Percentiles rank a stretch among this genome's conserved stretches.
phyloP scores from a whole-genome alignment of 192 early-diverging fungal species.

The Backusella morwellensis region DNA sequence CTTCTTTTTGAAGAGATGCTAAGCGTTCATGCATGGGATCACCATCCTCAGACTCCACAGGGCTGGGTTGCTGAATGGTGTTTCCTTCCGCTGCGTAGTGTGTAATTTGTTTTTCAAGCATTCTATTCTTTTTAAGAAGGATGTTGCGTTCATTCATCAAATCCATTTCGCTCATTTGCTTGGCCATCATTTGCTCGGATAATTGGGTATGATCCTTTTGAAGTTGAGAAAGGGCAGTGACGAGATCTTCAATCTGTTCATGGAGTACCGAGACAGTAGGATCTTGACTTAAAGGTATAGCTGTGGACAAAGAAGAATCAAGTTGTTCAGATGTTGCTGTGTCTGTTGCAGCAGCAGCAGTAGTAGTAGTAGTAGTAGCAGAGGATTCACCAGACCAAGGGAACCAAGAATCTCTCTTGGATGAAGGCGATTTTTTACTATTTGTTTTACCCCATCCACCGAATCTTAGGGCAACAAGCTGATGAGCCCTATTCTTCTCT shows the following conservation, averaged over 20 bases:
- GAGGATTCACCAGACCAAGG: slow-evolving; percentile 15
- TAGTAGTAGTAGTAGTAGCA: neutral
- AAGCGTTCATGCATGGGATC: neutral
- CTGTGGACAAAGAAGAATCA: slow-evolving; percentile 3
- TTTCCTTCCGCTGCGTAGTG: slow-evolving; percentile 37
- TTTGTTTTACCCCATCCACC: slow-evolving; percentile 25
- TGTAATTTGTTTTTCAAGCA: slow-evolving; percentile 5
- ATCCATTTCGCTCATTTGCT: slow-evolving; percentile 52
- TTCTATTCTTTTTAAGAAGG: slow-evolving; percentile 39
- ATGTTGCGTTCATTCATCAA: slow-evolving; percentile 45
- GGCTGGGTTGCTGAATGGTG: neutral
- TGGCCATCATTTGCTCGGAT: slow-evolving; percentile 57
- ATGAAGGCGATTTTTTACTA: slow-evolving; percentile 10
- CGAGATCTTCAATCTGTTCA: slow-evolving; percentile 63
- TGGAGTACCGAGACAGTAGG: slow-evolving; percentile 33
- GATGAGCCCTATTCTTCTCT: slow-evolving; percentile 48
- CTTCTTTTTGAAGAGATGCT: slow-evolving; percentile 10
- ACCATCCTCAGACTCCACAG: slow-evolving; percentile 6
- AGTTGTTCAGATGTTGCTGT: neutral
- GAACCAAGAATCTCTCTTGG: slow-evolving; percentile 28
- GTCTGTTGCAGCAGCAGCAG: slow-evolving; percentile 5
- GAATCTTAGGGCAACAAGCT: slow-evolving; percentile 48
- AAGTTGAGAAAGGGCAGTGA: slow-evolving; percentile 58
- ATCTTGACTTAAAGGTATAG: slow-evolving; percentile 2
- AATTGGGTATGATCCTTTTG: slow-evolving; percentile 70